A percentile compares a stretch with the other conserved stretches of the same genome.
Conservation (phyloP, 1,139 yeast species). For the Tardiomyces depauwii region DNA sequence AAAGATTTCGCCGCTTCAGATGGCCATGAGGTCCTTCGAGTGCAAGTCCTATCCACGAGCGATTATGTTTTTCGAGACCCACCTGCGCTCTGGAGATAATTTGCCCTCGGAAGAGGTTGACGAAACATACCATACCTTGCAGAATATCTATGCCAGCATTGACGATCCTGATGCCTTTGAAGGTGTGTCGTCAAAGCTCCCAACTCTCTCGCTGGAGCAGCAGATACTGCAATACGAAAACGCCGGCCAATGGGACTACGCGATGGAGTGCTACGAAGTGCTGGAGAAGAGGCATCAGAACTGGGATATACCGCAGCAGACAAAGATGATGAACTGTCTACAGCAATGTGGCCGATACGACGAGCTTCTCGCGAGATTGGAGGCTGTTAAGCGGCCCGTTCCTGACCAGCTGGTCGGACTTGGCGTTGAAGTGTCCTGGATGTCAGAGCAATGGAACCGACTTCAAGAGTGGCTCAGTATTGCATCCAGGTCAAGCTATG, state of each 20-base stretch:
- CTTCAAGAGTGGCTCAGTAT: constrained; percentile 44
- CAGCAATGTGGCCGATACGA: constrained; percentile 50
- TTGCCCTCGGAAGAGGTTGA: constrained; percentile 13
- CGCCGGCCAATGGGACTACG: constrained; percentile 78
- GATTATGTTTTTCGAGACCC: constrained; percentile 75
- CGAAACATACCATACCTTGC: constrained; percentile 32
- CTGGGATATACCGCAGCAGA: constrained; percentile 25
- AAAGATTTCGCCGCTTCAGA: constrained; percentile 50
- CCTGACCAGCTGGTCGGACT: constrained; percentile 32
- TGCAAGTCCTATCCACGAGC: constrained; percentile 85
- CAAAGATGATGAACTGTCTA: constrained; percentile 40
- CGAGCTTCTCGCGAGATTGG: constrained; percentile 29
- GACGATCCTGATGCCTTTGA: constrained; percentile 87
- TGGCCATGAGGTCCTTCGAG: constrained; percentile 73
- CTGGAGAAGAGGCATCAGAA: constrained; percentile 32
- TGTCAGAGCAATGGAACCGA: constrained; percentile 43
- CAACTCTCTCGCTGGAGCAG: constrained; percentile 57
- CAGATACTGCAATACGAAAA: constrained; percentile 74
- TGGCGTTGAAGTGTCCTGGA: constrained; percentile 67
- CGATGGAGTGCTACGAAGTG: constrained; percentile 76
- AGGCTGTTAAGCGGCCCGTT: constrained; percentile 6
- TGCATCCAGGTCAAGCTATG: constrained; percentile 12
- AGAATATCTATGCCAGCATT: constrained; percentile 72
- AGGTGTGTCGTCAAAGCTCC: constrained; percentile 69
- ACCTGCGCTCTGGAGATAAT: constrained; percentile 39